These are phyloP conservation scores for Posidonia oceanica DNA, from an alignment of 116 monocot genomes.

Conservation along the genomic window DNA sequence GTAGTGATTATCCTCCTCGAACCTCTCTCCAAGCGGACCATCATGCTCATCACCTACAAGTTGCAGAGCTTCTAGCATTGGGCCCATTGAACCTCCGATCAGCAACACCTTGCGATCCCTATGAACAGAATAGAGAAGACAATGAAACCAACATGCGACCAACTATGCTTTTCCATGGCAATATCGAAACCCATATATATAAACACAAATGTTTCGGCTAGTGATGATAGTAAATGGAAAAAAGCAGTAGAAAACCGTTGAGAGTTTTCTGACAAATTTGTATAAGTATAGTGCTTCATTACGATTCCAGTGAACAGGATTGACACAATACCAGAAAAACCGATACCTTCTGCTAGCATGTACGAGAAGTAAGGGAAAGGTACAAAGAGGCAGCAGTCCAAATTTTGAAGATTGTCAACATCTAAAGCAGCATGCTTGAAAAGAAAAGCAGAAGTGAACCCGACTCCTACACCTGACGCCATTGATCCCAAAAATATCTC, in stretches of 20 bases:
- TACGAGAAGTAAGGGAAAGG: conserved; percentile 99
- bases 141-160: conserved; percentile 95
- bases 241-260: conserved; percentile 77
- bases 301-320: conserved; percentile 99
- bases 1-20: conserved; percentile 61
- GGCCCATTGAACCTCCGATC: conserved; percentile 96
- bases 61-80: conserved; percentile 95
- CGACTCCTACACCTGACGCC: conserved; percentile 96
- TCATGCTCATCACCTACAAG: conserved; percentile 73
- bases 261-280: conserved; percentile 94
- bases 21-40: conserved; percentile 42
- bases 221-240: conserved; percentile 95
- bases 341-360: conserved; percentile 96
- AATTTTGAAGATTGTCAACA: conserved; percentile 87
- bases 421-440: conserved; percentile 97
- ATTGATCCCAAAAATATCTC: conserved; percentile 97
- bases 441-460: conserved; percentile 94
- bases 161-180: conserved; percentile 95
- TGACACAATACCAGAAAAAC: conserved; percentile 97
- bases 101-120: conserved; percentile 58
- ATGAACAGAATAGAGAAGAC: conserved; percentile 93
- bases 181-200: conserved; percentile 99
- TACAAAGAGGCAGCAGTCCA: conserved; percentile 97
- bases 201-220: conserved; percentile 99
- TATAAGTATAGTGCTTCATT: conserved; percentile 93